Percentiles rank a stretch among this genome's conserved stretches.
phyloP scores from a whole-genome alignment of 129 eudicot species.

The Saposhnikovia divaricata region DNA sequence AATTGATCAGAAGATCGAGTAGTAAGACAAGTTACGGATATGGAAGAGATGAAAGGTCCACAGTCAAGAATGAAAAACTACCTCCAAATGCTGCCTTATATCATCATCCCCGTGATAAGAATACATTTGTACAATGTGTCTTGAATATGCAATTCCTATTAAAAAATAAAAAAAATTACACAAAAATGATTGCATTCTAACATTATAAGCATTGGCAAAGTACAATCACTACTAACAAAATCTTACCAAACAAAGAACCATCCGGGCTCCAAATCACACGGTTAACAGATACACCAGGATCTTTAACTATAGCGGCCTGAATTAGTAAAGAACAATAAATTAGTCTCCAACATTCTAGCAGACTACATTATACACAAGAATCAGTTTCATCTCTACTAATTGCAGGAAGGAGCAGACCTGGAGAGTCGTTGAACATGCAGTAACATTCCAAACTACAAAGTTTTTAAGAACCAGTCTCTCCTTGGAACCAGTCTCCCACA shows the following conservation, averaged over 20 bases:
- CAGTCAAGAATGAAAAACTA: constrained; percentile 12
- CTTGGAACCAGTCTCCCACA: constrained; percentile 78
- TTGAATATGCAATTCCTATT: constrained; percentile 86
- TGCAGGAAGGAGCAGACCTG: constrained; percentile 34
- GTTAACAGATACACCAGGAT: constrained; percentile 68
- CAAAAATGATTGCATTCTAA: background rate
- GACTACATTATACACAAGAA: background rate
- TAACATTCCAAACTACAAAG: constrained; percentile 79
- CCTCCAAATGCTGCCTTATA: constrained; percentile 75
- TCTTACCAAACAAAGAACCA: constrained; percentile 62
- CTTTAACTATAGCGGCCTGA: constrained; percentile 66
- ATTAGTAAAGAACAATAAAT: constrained; percentile 7
- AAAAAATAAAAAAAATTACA: background rate
- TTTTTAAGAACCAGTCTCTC: constrained; percentile 55
- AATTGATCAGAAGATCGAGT: background rate
- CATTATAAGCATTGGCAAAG: background rate
- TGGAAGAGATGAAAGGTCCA: background rate
- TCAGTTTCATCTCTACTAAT: background rate
- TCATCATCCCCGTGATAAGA: constrained; percentile 71
- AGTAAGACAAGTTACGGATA: background rate
- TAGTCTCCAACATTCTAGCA: constrained; percentile 1
- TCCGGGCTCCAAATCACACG: constrained; percentile 84
- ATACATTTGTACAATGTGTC: constrained; percentile 81
- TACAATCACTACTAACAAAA: background rate
- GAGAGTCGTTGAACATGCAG: constrained; percentile 56